Evolutionary conservation across 1,284 basidiomycete genomes (phyloP), one percentile per base, ranked within the genome.

Genomic region (Vanrija sp.): DNA sequence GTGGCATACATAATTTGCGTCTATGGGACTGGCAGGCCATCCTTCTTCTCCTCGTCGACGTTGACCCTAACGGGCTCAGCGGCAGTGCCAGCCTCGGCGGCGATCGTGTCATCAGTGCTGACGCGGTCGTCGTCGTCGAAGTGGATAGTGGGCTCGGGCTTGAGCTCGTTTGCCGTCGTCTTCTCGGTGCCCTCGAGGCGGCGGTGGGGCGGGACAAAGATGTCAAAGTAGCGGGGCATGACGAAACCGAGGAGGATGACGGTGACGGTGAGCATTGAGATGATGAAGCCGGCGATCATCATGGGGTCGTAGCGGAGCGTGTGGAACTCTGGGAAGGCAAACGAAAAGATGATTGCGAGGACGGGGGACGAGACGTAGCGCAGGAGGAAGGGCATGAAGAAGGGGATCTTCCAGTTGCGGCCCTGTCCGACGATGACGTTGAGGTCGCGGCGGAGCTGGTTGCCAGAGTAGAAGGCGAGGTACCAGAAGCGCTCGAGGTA

Each of bases 391-490:
- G 59, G 59, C 19, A 60, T 23, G 46, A 63, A 63, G 35, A 35
- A 25, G 4, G 61, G 61, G 44, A 63, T 63, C n/a, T 47, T 54
- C 61, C 61, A 63, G 50, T 63, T 63, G 14, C 44, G 35, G 14
- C 59, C 59, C 15, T 36, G 35, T 2, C 61, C 61, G 6, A 63
- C 59, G 19, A 63, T 57, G 19, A 59, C 46, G 45, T 63, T 63
- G 15, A 63, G 54, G 49, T 63, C 61, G 12, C 61, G 59, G 5
- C 61, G 54, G 12, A 63, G 51, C 46, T 63, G 61, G 49, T 63
- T 63, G 10, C 59, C 61, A 16, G 59, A 57, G 53, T 63, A 63
- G 45, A 63, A 61, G n/a, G 61, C 61, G 15, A 63, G 54, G 35
- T 63, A 63, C 51, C 51, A 63, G 48, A 59, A 63, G 14, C 49